Conservation (phyloP, 148 eudicot genomes). For the Vaccinium myrtillus region DNA sequence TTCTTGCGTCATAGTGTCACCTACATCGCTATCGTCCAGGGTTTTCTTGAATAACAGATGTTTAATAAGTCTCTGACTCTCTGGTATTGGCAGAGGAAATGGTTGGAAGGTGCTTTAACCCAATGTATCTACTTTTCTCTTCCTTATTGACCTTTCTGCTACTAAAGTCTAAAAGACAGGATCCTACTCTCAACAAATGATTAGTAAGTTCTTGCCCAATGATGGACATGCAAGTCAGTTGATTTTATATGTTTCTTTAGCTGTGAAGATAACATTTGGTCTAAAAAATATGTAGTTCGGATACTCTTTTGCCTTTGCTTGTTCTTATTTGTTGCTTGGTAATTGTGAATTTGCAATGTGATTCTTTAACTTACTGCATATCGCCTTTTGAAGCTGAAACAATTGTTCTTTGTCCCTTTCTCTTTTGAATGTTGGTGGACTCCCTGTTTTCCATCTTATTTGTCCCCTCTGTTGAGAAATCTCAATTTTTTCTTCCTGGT, state of each 20-base stretch:
- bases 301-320: too few relatives aligned
- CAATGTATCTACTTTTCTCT: not conserved
- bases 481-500: not conserved
- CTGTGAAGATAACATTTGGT: too few relatives aligned
- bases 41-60: not conserved
- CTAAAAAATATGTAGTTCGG: too few relatives aligned
- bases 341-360: too few relatives aligned
- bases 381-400: too few relatives aligned
- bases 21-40: constrained; percentile 1
- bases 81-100: not conserved
- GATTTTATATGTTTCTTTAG: too few relatives aligned
- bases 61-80: not conserved
- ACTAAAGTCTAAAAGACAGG: not conserved
- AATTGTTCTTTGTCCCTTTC: too few relatives aligned
- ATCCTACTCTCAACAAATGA: not conserved
- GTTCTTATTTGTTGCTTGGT: too few relatives aligned
- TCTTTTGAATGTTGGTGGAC: not conserved
- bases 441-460: not conserved
- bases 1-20: not conserved
- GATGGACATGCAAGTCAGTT: not conserved
- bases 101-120: not conserved
- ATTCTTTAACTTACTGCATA: too few relatives aligned
- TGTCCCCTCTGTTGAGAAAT: not conserved
- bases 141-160: not conserved
- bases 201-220: not conserved